These are phyloP conservation scores for Ogataea chonburiensis DNA, from an alignment of 805 yeast genomes.

Conservation along the genomic window DNA sequence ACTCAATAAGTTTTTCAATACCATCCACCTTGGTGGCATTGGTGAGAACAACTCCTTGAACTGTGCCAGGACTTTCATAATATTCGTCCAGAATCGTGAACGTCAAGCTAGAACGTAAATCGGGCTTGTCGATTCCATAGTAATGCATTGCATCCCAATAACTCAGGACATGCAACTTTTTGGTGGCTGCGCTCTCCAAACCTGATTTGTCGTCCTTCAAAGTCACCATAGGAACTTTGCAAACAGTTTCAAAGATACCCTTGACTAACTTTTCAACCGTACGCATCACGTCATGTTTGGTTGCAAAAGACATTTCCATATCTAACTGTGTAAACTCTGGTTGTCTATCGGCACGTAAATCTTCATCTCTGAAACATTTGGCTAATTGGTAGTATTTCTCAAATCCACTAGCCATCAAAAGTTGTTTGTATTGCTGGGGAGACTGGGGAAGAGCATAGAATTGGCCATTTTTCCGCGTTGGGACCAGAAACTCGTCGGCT, in stretches of 20 bases:
- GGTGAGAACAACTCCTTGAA: conserved; percentile 70
- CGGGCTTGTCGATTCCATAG: conserved; percentile 95
- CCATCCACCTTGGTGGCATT: conserved; percentile 40
- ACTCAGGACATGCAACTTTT: conserved; percentile 40
- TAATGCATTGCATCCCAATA: conserved; percentile 67
- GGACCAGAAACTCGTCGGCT: conserved; percentile 92
- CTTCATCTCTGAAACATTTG: conserved; percentile 94
- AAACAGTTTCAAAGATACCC: conserved; percentile 53
- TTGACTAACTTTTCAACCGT: conserved; percentile 60
- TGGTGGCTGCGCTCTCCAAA: conserved; percentile 1
- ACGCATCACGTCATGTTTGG: conserved; percentile 60
- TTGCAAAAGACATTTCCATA: conserved; percentile 85
- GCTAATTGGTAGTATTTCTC: conserved; percentile 87
- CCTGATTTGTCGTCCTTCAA: conserved; percentile 1
- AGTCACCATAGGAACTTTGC: conserved; percentile 31
- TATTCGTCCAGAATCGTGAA: conserved; percentile 48
- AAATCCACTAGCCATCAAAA: conserved; percentile 92
- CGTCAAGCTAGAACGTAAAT: conserved; percentile 61
- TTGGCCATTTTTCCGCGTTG: conserved; percentile 61
- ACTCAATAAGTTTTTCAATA: conserved; percentile 40
- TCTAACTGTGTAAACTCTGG: conserved; percentile 99
- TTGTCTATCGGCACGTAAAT: conserved; percentile 89
- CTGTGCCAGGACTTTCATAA: conserved; percentile 30
- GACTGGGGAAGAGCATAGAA: conserved; percentile 95
- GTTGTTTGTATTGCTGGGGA: conserved; percentile 96